A percentile compares a stretch with the other conserved stretches of the same genome.
These are phyloP conservation scores for Aspergillus floridensis DNA, from an alignment of 2,329 filamentous ascomycete species.

Conservation along the genomic window DNA sequence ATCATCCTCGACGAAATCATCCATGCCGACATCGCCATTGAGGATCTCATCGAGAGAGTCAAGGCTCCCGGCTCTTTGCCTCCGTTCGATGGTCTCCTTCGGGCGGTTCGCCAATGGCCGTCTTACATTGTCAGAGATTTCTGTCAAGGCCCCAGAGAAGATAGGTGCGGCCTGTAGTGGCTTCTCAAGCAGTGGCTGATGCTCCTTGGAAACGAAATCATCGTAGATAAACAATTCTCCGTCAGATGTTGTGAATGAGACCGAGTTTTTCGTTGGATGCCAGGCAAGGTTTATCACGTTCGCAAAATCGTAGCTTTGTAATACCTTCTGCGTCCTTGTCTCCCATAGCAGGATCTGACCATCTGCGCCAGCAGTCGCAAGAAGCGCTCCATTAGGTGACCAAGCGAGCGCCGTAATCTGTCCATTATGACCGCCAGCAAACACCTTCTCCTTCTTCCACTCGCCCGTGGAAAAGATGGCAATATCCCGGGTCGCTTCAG, in stretches of 20 bases:
- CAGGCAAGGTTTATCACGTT: constrained; percentile 84
- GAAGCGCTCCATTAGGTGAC: constrained; percentile 90
- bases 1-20: constrained; percentile 91
- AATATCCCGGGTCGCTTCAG: constrained; percentile 77
- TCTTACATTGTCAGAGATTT: constrained; percentile 65
- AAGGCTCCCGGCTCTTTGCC: constrained; percentile 60
- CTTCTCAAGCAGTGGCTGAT: constrained; percentile 50
- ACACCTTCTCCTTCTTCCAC: constrained; percentile 81
- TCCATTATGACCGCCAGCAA: constrained; percentile 74
- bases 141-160: constrained; percentile 73
- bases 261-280: constrained; percentile 84
- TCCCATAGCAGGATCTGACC: constrained; percentile 70
- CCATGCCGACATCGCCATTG: constrained; percentile 60
- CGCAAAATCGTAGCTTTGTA: constrained; percentile 74
- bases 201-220: constrained; percentile 53
- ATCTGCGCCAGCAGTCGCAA: constrained; percentile 62
- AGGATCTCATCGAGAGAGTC: constrained; percentile 84
- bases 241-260: constrained; percentile 88
- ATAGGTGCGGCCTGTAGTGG: constrained; percentile 75
- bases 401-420: constrained; percentile 86
- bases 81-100: constrained; percentile 52
- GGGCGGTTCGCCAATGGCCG: constrained; percentile 56
- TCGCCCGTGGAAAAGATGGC: constrained; percentile 84
- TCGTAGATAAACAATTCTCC: constrained; percentile 89
- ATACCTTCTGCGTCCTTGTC: constrained; percentile 76